Conservation (phyloP, 495 filamentous ascomycete species). For the Pyrenula aspistea region DNA sequence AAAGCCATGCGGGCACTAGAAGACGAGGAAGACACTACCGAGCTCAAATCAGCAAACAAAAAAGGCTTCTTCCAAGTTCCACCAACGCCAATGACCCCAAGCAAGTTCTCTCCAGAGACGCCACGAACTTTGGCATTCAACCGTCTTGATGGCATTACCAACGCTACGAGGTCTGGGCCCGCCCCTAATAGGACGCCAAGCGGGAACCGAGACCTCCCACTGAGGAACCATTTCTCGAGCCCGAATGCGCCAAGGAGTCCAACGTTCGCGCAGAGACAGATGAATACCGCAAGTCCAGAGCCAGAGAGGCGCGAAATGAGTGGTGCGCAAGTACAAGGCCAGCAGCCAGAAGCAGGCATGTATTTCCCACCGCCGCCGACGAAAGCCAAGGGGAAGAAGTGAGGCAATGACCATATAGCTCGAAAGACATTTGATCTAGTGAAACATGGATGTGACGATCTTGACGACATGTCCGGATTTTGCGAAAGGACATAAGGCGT, state of each 20-base stretch:
- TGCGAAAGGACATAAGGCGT: not conserved
- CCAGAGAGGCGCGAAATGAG: not conserved
- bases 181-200: not conserved
- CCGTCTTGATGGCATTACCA: constrained; percentile 15
- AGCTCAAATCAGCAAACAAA: constrained; percentile 1
- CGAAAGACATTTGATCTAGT: not conserved
- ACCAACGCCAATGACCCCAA: not conserved
- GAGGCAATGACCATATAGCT: not conserved
- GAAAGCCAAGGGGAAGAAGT: not conserved
- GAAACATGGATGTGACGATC: not conserved
- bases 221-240: constrained; percentile 20
- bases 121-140: constrained; percentile 33
- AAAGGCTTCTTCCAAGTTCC: not conserved
- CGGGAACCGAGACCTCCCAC: constrained; percentile 21
- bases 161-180: not conserved
- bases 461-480: not conserved
- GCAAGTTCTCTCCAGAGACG: constrained; percentile 20
- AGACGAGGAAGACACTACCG: not conserved
- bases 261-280: not conserved
- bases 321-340: not conserved
- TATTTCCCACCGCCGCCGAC: constrained; percentile 1
- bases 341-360: not conserved
- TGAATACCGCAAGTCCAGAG: not conserved
- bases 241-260: constrained; percentile 3
- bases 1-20: not conserved